Percentiles rank a stretch among this genome's conserved stretches.
Evolutionary conservation across 2,329 filamentous ascomycete species (phyloP).

Genomic region (Xylaria sp.): DNA sequence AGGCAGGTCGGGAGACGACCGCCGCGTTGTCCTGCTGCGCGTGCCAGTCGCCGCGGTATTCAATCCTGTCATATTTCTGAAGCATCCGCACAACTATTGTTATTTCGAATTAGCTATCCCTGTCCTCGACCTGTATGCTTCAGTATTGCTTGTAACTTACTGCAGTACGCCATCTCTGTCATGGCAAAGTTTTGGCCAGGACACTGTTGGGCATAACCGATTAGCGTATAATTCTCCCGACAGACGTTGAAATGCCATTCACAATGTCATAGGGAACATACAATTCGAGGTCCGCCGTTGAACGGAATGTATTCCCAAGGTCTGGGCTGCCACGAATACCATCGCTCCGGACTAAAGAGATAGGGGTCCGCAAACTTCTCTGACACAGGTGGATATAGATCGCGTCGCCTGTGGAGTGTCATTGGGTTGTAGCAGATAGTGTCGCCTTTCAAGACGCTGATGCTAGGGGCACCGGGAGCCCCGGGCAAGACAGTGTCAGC

Average conservation of each 20-base stretch:
- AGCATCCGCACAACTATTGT: slow-evolving; percentile 36
- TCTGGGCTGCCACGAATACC: slow-evolving; percentile 52
- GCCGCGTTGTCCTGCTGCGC: slow-evolving; percentile 36
- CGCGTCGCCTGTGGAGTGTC: slow-evolving; percentile 34
- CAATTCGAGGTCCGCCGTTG: slow-evolving; percentile 64
- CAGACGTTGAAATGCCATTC: neutral
- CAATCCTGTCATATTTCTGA: slow-evolving; percentile 40
- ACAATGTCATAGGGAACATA: slow-evolving; percentile 12
- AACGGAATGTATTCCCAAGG: slow-evolving; percentile 66
- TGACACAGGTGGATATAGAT: slow-evolving; percentile 38
- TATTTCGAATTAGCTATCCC: neutral
- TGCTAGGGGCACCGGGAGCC: slow-evolving; percentile 28
- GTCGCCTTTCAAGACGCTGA: slow-evolving; percentile 38
- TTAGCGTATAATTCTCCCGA: slow-evolving; percentile 8
- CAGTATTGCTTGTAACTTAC: slow-evolving; percentile 22
- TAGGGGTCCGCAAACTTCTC: slow-evolving; percentile 38
- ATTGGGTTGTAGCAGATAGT: slow-evolving; percentile 32
- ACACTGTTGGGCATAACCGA: slow-evolving; percentile 28
- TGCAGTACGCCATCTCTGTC: slow-evolving; percentile 40
- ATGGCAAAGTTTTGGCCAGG: slow-evolving; percentile 41
- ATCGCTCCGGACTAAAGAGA: slow-evolving; percentile 41
- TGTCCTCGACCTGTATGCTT: neutral
- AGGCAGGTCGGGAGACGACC: slow-evolving; percentile 34
- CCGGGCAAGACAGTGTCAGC: slow-evolving; percentile 54
- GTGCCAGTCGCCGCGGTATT: slow-evolving; percentile 41